These are phyloP conservation scores for Phytophthora quininea DNA, from an alignment of 352 stramenopile species.

Conservation along the genomic window DNA sequence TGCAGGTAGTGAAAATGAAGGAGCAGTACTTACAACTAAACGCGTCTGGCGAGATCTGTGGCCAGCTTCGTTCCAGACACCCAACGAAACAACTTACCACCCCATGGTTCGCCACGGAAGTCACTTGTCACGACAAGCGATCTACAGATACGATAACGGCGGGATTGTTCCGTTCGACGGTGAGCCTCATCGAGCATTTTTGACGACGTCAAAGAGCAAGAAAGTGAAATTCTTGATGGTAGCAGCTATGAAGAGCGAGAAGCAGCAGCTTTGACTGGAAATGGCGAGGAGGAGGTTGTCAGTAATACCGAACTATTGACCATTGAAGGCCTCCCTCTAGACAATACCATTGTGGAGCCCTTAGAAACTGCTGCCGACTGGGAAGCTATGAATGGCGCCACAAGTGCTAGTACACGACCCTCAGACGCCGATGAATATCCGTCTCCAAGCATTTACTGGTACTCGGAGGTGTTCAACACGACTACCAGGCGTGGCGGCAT, in stretches of 20 bases:
- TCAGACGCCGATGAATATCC: conserved; percentile 13
- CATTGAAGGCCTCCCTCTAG: conserved; percentile 51
- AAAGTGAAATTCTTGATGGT: conserved; percentile 50
- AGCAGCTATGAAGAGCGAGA: conserved; percentile 44
- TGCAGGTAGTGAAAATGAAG: conserved; percentile 23
- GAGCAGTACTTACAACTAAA: conserved; percentile 47
- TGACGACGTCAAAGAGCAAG: conserved; percentile 67
- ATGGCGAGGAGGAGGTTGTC: conserved; percentile 54
- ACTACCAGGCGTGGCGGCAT: conserved; percentile 65
- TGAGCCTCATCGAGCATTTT: conserved; percentile 80
- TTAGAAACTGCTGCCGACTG: conserved; percentile 64
- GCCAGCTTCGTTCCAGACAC: conserved; percentile 32
- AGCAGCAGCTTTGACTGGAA: conserved; percentile 13
- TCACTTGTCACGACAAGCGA: conserved; percentile 76
- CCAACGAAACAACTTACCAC: conserved; percentile 50
- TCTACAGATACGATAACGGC: conserved; percentile 85
- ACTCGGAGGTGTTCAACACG: conserved; percentile 66
- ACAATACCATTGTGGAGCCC: conserved; percentile 56
- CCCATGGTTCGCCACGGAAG: conserved; percentile 87
- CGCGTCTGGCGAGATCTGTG: conserved; percentile 68
- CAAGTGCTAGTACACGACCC: conserved; percentile 17
- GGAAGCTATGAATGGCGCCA: conserved; percentile 22
- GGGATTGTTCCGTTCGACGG: conserved; percentile 88
- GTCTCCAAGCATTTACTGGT: conserved; percentile 68
- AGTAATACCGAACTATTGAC: conserved; percentile 59